phyloP scores from a whole-genome alignment of 139 green algal genomes.

The Spirogloea muscicola region DNA sequence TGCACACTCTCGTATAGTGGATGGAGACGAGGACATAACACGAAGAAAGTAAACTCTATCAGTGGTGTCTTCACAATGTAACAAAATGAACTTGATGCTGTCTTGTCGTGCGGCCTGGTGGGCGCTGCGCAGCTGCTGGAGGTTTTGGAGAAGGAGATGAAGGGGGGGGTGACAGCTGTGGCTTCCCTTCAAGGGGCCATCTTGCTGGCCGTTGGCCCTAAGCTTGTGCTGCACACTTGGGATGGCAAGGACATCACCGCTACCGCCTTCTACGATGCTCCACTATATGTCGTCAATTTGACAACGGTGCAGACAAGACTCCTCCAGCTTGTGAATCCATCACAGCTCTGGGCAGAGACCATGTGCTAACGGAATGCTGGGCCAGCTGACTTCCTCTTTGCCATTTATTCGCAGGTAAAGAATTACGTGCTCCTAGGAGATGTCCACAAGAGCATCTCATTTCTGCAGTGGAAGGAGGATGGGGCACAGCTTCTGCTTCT shows the following conservation, averaged over 20 bases:
- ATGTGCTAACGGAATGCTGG: too few species aligned
- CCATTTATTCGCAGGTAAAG: slow-evolving; percentile 75
- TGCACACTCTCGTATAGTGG: too few species aligned
- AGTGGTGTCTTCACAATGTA: too few species aligned
- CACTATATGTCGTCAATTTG: slow-evolving; percentile 60
- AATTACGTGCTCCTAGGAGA: slow-evolving; percentile 80
- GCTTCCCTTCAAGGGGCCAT: slow-evolving; percentile 26
- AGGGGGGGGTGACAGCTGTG: slow-evolving; percentile 25
- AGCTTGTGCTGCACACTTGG: slow-evolving; percentile 48
- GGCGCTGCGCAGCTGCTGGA: slow-evolving; percentile 9
- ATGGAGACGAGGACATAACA: too few species aligned
- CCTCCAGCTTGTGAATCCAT: too few species aligned
- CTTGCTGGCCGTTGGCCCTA: slow-evolving; percentile 24
- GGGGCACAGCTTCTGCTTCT: slow-evolving; percentile 56
- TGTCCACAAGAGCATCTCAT: slow-evolving; percentile 63
- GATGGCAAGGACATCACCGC: slow-evolving; percentile 46
- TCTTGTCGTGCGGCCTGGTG: neutral
- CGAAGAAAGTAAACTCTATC: too few species aligned
- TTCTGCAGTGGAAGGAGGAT: slow-evolving; percentile 70
- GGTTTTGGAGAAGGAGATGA: slow-evolving; percentile 17
- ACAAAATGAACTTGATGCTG: too few species aligned
- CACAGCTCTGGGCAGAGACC: too few species aligned
- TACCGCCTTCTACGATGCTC: slow-evolving; percentile 74
- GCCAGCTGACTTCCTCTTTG: too few species aligned
- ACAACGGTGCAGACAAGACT: neutral